Evolutionary conservation across 1,284 basidiomycete species (phyloP).

Genomic region (Pterula multifida): DNA sequence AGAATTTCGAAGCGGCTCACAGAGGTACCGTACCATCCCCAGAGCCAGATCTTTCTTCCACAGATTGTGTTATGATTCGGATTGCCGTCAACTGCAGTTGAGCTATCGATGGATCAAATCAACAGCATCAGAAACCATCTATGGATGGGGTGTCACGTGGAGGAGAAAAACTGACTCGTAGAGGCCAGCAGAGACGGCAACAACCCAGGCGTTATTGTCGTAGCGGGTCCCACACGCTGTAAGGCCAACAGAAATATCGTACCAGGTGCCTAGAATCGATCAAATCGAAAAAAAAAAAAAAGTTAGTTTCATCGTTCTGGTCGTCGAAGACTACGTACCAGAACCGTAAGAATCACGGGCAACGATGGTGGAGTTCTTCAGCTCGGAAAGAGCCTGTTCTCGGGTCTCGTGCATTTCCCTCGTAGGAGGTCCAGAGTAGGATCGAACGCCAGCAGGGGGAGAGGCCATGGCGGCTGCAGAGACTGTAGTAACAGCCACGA

Average conservation of each 20-base stretch:
- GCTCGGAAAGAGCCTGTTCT: neutral
- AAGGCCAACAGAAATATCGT: neutral
- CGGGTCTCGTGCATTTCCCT: neutral
- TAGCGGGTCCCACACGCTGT: neutral
- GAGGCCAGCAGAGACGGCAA: neutral
- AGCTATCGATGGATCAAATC: neutral
- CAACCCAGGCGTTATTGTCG: slow-evolving; percentile 1
- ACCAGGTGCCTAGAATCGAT: neutral
- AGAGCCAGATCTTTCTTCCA: slow-evolving; percentile 2
- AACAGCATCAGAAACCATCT: too few relatives aligned
- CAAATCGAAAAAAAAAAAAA: neutral
- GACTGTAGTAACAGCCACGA: neutral
- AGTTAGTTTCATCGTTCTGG: too few relatives aligned
- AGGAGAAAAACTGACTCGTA: neutral
- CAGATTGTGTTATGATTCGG: neutral
- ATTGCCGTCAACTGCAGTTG: neutral
- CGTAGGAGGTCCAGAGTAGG: neutral
- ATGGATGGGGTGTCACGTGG: neutral
- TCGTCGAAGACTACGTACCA: too few relatives aligned
- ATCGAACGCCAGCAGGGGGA: neutral
- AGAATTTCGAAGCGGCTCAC: neutral
- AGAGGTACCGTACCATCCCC: slow-evolving; percentile 1
- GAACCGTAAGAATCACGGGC: neutral
- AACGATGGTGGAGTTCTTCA: neutral
- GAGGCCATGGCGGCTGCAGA: neutral